These are phyloP conservation scores for Talaromyces piceae DNA, from an alignment of 2,329 filamentous ascomycete genomes.

Conservation along the genomic window DNA sequence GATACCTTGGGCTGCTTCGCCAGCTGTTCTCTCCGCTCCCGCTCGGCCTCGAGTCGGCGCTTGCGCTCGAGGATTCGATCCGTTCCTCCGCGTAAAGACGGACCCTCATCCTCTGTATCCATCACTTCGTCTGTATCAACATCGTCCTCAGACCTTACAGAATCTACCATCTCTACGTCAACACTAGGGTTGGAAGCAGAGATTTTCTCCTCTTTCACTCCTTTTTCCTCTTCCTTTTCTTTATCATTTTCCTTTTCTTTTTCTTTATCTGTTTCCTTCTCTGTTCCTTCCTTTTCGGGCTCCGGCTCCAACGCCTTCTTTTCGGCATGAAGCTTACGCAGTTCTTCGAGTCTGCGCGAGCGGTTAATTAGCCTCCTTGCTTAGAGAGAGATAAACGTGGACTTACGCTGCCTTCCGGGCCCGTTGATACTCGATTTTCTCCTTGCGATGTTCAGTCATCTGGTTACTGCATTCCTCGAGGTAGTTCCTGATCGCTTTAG, in stretches of 20 bases:
- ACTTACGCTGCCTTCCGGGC: constrained; percentile 58
- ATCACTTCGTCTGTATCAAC: constrained; percentile 45
- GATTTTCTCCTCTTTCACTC: constrained; percentile 7
- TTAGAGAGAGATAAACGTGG: not conserved
- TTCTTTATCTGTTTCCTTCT: constrained; percentile 27
- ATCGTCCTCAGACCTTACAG: constrained; percentile 9
- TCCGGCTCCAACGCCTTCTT: constrained; percentile 42
- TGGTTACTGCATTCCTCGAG: constrained; percentile 88
- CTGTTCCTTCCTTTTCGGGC: constrained; percentile 35
- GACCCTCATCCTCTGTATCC: constrained; percentile 65
- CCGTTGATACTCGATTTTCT: constrained; percentile 88
- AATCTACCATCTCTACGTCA: constrained; percentile 6
- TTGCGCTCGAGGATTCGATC: constrained; percentile 69
- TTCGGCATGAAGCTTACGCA: constrained; percentile 41
- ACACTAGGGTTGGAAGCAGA: not conserved
- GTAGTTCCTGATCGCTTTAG: constrained; percentile 76
- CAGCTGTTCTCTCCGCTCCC: constrained; percentile 60
- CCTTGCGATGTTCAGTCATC: constrained; percentile 91
- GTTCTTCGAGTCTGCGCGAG: constrained; percentile 32
- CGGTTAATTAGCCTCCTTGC: not conserved
- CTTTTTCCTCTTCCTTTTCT: constrained; percentile 27
- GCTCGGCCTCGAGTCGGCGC: constrained; percentile 64
- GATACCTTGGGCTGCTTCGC: constrained; percentile 67
- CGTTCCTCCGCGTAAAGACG: constrained; percentile 54
- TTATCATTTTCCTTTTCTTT: constrained; percentile 9